Conservation (phyloP, 306 rosid species). For the Crataegus laevigata region DNA sequence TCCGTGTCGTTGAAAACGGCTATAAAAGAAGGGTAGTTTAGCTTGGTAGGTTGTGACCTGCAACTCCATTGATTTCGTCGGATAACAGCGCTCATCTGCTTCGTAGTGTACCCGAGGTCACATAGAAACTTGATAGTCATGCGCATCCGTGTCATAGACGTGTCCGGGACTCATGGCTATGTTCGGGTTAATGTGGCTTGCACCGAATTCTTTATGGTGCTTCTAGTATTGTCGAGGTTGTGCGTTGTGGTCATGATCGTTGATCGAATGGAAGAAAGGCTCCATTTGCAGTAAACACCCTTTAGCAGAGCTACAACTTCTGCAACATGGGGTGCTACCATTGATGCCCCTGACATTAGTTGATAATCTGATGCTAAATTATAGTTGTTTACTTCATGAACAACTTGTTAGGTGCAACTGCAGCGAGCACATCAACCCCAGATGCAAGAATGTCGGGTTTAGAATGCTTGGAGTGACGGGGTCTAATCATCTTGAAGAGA, state of each 20-base stretch:
- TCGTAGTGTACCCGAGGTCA: not conserved
- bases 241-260: constrained; percentile 22
- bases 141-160: not conserved
- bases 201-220: not conserved
- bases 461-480: not conserved
- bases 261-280: constrained; percentile 15
- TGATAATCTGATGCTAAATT: not conserved
- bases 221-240: not conserved
- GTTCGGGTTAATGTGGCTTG: constrained; percentile 12
- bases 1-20: not conserved
- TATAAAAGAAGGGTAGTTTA: constrained; percentile 14
- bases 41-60: not conserved
- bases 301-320: constrained; percentile 16
- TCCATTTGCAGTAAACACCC: constrained; percentile 17
- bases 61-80: not conserved
- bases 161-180: constrained; percentile 7
- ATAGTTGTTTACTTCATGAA: not conserved
- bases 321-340: constrained; percentile 18
- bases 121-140: constrained; percentile 19
- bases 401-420: not conserved
- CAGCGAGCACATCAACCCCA: constrained; percentile 19
- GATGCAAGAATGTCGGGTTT: constrained; percentile 9
- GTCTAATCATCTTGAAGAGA: constrained; percentile 16
- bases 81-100: not conserved
- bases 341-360: constrained; percentile 10